Conservation (phyloP, 305 asterid species). For the Fraxinus latifolia region DNA sequence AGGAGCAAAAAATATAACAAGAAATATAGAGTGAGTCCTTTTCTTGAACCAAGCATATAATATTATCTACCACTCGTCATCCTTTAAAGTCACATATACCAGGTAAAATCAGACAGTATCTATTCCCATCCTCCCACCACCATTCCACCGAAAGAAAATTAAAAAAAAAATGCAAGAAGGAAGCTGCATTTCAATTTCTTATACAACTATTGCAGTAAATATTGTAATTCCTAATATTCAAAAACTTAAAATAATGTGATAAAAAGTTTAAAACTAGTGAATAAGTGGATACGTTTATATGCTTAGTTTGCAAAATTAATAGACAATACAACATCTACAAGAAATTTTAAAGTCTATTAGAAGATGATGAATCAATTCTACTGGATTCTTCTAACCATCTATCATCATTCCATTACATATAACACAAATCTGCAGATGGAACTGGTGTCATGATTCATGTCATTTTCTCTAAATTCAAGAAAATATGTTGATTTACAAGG, state of each 20-base stretch:
- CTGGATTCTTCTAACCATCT: neutral
- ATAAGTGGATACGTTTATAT: neutral
- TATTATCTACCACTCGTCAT: neutral
- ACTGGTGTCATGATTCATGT: neutral
- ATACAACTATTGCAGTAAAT: neutral
- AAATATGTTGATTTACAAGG: neutral
- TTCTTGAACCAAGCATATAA: neutral
- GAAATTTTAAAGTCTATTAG: neutral
- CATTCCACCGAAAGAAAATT: neutral
- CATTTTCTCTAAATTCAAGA: neutral
- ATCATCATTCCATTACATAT: neutral
- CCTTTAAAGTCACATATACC: neutral
- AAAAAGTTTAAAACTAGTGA: neutral
- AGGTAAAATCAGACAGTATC: neutral
- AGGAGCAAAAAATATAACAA: neutral
- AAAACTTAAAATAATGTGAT: neutral
- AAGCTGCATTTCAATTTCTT: neutral
- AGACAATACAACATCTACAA: neutral
- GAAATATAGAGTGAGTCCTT: neutral
- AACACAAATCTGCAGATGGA: neutral
- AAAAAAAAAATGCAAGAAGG: neutral
- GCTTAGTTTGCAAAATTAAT: neutral
- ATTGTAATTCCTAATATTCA: neutral
- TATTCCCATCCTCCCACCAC: neutral
- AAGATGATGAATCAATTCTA: neutral